Conservation (phyloP, 2,329 filamentous ascomycete species). For the Dichotomopilus funicola region DNA sequence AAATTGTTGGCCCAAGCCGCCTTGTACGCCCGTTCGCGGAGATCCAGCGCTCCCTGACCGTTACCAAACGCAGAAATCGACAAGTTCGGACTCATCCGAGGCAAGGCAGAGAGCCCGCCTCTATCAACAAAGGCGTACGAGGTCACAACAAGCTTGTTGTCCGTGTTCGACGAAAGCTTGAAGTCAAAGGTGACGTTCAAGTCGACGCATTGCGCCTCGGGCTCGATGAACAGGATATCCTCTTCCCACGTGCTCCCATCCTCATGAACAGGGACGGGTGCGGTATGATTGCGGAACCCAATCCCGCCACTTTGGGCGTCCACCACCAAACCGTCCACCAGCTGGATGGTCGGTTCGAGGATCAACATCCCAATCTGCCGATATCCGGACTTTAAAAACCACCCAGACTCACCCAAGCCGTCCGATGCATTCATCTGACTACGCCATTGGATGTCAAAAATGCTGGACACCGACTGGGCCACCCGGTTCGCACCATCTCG, state of each 20-base stretch:
- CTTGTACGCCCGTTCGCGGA: slow-evolving; percentile 7
- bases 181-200: slow-evolving; percentile 12
- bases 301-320: slow-evolving; percentile 10
- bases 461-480: slow-evolving; percentile 5
- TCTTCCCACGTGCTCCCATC: slow-evolving; percentile 9
- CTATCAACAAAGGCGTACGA: neutral
- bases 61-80: neutral
- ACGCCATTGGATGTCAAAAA: slow-evolving; percentile 13
- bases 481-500: neutral
- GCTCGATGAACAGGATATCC: slow-evolving; percentile 13
- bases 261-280: neutral
- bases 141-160: neutral
- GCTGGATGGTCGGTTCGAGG: slow-evolving; percentile 1
- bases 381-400: slow-evolving; percentile 6
- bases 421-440: slow-evolving; percentile 5
- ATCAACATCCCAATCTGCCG: slow-evolving; percentile 5
- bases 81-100: slow-evolving; percentile 1
- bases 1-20: slow-evolving; percentile 10
- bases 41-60: slow-evolving; percentile 1
- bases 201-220: slow-evolving; percentile 5
- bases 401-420: neutral
- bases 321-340: slow-evolving; percentile 11
- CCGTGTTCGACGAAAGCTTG: neutral
- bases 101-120: slow-evolving; percentile 8
- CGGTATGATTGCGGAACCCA: slow-evolving; percentile 12